phyloP scores from a whole-genome alignment of 1,284 basidiomycete genomes.

The Phellinidium pouzarii region DNA sequence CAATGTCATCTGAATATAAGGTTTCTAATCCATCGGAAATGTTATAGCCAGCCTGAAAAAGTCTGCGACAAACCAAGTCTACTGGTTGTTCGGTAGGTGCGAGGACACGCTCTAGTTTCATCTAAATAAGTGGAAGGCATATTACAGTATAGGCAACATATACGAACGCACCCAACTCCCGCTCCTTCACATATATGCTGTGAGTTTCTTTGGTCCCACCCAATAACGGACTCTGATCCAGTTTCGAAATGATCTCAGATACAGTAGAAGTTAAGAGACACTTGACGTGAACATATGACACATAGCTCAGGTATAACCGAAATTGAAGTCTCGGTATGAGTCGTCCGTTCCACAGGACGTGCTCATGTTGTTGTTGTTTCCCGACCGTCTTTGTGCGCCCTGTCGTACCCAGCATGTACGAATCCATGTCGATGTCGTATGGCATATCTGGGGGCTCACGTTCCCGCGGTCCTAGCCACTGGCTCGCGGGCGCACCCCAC shows the following conservation, averaged over 20 bases:
- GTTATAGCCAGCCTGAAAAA: conserved; percentile 91
- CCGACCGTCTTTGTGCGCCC: conserved; percentile 16
- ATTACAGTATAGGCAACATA: conserved; percentile 14
- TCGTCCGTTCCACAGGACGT: conserved; percentile 7
- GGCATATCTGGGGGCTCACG: conserved; percentile 34
- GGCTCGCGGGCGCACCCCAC: conserved; percentile 54
- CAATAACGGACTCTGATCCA: conserved; percentile 53
- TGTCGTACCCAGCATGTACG: conserved; percentile 31
- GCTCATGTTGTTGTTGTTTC: conserved; percentile 14
- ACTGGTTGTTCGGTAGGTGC: conserved; percentile 81
- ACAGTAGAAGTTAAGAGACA: conserved; percentile 67
- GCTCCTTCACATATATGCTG: conserved; percentile 77
- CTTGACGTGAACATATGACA: conserved; percentile 65
- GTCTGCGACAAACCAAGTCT: conserved; percentile 74
- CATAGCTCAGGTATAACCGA: conserved; percentile 75
- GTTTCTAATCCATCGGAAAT: conserved; percentile 76
- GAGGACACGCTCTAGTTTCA: conserved; percentile 68
- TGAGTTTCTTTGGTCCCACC: conserved; percentile 53
- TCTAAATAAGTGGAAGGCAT: conserved; percentile 11
- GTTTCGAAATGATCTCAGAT: conserved; percentile 54
- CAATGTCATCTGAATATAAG: conserved; percentile 77
- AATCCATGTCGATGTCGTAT: conserved; percentile 40
- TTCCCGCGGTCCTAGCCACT: conserved; percentile 48
- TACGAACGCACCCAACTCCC: conserved; percentile 63
- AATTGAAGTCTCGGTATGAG: conserved; percentile 37